Evolutionary conservation across 805 yeast species (phyloP), one percentile per base, ranked within the genome.

Genomic region (Candida tammaniensis): DNA sequence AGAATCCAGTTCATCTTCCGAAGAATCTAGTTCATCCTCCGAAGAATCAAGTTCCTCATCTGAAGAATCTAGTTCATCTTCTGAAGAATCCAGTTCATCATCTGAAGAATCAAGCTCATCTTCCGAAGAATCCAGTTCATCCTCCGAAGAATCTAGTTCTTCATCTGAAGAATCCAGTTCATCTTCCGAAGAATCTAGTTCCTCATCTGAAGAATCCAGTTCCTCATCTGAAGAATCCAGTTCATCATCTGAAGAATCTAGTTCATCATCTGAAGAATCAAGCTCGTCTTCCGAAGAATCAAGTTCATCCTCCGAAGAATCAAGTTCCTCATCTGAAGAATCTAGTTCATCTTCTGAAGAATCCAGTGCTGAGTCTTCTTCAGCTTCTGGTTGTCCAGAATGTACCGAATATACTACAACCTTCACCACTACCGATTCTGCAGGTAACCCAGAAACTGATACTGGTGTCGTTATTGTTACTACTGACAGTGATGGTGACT

Each of bases 401-500:
- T 31, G 40, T 25, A 36, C 39, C 19, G 40, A 35, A n/a, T 39
- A 42, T 17, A 31, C 34, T n/a, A 23, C 34, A 4, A 21, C 23
- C 17, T 10, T 30, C 17, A n/a, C 20, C 26, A 40, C 39, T 14
- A 40, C 48, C 15, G 21, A 35, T 16, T 17, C 43, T 3, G 33
- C 13, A 8, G 41, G 38, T 22, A 18, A 31, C 10, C 31, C 30
- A 19, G 16, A 21, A 12, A 40, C 48, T 16, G 39, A 38, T 11
- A 41, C 44, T 17, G 41, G 42, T 19, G 27, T 36, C 5, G 28
- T 37, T 26, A 33, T 37, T 12, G 39, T 41, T 7, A 36, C 38
- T 10, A 35, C 47, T 17, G 11, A 24, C 24, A 37, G 30, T 7
- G 32, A 31, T 17, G 46, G 44, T 7, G 26, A 25, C 12, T 31